A percentile compares a stretch with the other conserved stretches of the same genome.
phyloP scores from a whole-genome alignment of 2,329 filamentous ascomycete genomes.

The Diplodia corticola region DNA sequence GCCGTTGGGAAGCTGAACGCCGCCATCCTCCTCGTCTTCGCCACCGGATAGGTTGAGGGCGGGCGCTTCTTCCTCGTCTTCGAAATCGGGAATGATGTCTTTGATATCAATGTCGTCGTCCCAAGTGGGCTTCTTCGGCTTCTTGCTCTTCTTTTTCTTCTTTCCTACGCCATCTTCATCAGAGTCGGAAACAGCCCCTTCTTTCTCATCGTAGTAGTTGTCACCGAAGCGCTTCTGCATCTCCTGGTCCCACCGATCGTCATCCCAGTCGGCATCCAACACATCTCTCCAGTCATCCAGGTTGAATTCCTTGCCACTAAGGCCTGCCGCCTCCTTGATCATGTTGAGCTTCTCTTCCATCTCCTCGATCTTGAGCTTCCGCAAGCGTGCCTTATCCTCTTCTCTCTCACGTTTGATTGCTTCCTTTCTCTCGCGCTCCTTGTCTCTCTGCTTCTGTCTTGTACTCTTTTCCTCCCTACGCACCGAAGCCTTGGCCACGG shows the following conservation, averaged over 20 bases:
- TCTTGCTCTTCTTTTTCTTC: slow-evolving; percentile 53
- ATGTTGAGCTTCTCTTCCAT: slow-evolving; percentile 81
- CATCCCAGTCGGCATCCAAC: slow-evolving; percentile 84
- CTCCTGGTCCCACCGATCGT: slow-evolving; percentile 84
- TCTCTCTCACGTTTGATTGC: slow-evolving; percentile 73
- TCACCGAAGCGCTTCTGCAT: slow-evolving; percentile 89
- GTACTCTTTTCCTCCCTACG: slow-evolving; percentile 78
- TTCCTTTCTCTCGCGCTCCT: slow-evolving; percentile 75
- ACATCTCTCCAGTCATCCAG: slow-evolving; percentile 84
- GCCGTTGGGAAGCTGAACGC: slow-evolving; percentile 26
- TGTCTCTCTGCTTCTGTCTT: slow-evolving; percentile 75
- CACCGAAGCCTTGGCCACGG: slow-evolving; percentile 78
- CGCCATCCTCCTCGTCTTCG: slow-evolving; percentile 44
- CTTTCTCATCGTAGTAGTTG: slow-evolving; percentile 77
- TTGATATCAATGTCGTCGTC: slow-evolving; percentile 98
- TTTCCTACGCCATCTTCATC: slow-evolving; percentile 29
- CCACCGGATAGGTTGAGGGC: slow-evolving; percentile 59
- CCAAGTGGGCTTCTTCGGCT: slow-evolving; percentile 82
- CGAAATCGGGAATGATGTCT: slow-evolving; percentile 85
- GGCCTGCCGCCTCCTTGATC: slow-evolving; percentile 85
- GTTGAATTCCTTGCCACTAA: slow-evolving; percentile 64
- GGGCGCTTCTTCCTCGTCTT: slow-evolving; percentile 53
- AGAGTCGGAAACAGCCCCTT: slow-evolving; percentile 40
- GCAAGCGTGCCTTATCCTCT: slow-evolving; percentile 78
- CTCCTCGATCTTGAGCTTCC: slow-evolving; percentile 88